Percentiles rank a stretch among this genome's conserved stretches.
These are phyloP conservation scores for Choricystis sp. DNA, from an alignment of 139 green algal genomes.

Conservation along the genomic window DNA sequence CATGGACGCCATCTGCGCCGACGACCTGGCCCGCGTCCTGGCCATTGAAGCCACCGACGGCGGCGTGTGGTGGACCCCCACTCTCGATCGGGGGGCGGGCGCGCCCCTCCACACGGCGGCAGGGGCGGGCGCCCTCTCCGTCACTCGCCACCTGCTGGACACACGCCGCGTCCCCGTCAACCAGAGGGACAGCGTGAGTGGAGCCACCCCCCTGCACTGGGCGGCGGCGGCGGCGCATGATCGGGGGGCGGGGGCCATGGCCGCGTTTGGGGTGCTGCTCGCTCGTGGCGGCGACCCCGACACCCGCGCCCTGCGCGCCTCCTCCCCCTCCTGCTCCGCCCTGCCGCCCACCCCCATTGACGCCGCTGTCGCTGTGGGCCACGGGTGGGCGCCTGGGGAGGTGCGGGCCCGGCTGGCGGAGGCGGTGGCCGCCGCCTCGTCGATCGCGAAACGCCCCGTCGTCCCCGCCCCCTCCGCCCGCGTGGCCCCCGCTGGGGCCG, in stretches of 20 bases:
- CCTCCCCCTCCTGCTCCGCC: not conserved
- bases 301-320: conserved; percentile 5
- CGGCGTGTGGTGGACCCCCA: conserved; percentile 16
- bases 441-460: not conserved
- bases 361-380: not conserved
- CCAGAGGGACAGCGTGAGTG: conserved; percentile 9
- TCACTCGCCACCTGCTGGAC: conserved; percentile 17
- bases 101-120: conserved; percentile 20
- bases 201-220: conserved; percentile 23
- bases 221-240: conserved; percentile 21
- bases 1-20: conserved; percentile 17
- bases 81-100: conserved; percentile 19
- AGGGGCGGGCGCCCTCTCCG: conserved; percentile 19
- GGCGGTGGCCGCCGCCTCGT: not conserved
- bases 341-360: not conserved
- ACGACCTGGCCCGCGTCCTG: conserved; percentile 15
- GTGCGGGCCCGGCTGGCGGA: conserved; percentile 8
- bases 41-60: conserved; percentile 10
- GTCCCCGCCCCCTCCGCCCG: no score
- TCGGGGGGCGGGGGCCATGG: conserved; percentile 6
- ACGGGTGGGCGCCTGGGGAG: conserved; percentile 11
- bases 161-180: conserved; percentile 13
- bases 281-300: conserved; percentile 14
- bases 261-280: conserved; percentile 25
- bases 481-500: not conserved